These are phyloP conservation scores for Magnolia kwangsiensis DNA, from an alignment of 164 flowering plant genomes.

Conservation along the genomic window DNA sequence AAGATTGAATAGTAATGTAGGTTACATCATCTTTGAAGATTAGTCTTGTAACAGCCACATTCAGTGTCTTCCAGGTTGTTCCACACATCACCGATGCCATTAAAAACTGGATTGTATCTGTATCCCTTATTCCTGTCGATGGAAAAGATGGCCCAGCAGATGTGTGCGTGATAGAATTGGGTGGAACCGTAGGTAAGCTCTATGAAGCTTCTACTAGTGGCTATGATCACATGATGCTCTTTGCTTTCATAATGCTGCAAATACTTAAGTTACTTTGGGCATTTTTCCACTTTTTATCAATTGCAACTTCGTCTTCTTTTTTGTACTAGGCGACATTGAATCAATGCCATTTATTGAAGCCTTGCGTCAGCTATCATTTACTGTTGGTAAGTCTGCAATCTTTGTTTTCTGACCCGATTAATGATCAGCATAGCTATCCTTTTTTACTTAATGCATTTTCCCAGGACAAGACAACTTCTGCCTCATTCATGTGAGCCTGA, in stretches of 20 bases:
- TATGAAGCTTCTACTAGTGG: neutral
- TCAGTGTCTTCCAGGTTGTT: conserved; percentile 59
- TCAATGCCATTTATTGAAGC: conserved; percentile 99
- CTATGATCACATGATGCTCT: neutral
- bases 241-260: neutral
- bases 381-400: conserved; percentile 62
- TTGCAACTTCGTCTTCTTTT: conserved; percentile 2
- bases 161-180: conserved; percentile 96
- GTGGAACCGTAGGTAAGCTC: conserved; percentile 88
- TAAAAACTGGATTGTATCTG: conserved; percentile 77
- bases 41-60: neutral
- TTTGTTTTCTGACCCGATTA: neutral
- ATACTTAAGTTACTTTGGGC: neutral
- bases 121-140: conserved; percentile 88
- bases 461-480: conserved; percentile 87
- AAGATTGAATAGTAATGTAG: neutral
- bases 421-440: neutral
- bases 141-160: conserved; percentile 91
- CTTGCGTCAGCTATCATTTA: conserved; percentile 80
- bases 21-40: neutral
- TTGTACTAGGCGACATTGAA: conserved; percentile 79
- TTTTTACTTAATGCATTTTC: conserved; percentile 1
- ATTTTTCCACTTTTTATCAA: neutral
- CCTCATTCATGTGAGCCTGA: conserved; percentile 90
- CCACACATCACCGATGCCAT: conserved; percentile 97